phyloP scores from a whole-genome alignment of 2,329 filamentous ascomycete species.

The Ampelomyces quisqualis region DNA sequence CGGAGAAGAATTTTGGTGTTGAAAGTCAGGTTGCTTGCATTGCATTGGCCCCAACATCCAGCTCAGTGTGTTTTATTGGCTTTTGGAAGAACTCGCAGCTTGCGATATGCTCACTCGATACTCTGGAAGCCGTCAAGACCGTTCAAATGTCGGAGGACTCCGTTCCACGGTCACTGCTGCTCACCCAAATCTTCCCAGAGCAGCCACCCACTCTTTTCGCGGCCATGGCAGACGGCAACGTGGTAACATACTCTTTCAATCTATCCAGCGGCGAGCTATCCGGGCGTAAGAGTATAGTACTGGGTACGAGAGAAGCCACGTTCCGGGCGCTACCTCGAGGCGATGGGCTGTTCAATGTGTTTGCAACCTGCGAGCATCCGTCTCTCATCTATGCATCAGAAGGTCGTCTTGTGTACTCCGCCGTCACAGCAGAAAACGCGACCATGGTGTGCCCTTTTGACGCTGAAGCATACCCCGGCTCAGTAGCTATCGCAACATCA shows the following conservation, averaged over 20 bases:
- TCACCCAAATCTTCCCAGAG: slow-evolving; percentile 70
- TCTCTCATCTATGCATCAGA: slow-evolving; percentile 90
- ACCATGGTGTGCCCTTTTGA: slow-evolving; percentile 81
- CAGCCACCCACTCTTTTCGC: slow-evolving; percentile 78
- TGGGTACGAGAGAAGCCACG: slow-evolving; percentile 81
- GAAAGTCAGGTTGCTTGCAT: slow-evolving; percentile 84
- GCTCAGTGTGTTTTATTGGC: slow-evolving; percentile 72
- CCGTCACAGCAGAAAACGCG: slow-evolving; percentile 85
- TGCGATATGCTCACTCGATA: slow-evolving; percentile 68
- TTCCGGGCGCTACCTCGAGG: slow-evolving; percentile 75
- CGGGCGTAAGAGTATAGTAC: slow-evolving; percentile 74
- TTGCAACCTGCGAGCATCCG: slow-evolving; percentile 91
- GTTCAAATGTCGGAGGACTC: slow-evolving; percentile 62
- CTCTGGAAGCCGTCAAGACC: slow-evolving; percentile 65
- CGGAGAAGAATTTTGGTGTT: slow-evolving; percentile 61
- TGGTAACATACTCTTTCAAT: slow-evolving; percentile 78
- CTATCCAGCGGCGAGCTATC: slow-evolving; percentile 62
- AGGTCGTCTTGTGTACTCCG: slow-evolving; percentile 85
- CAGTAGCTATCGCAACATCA: slow-evolving; percentile 77
- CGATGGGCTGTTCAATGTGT: slow-evolving; percentile 71
- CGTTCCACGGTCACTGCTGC: slow-evolving; percentile 76
- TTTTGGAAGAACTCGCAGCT: slow-evolving; percentile 85
- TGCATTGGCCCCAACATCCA: slow-evolving; percentile 65
- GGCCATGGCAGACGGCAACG: slow-evolving; percentile 87
- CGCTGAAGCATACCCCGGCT: slow-evolving; percentile 73